Evolutionary conservation across 2,329 filamentous ascomycete species (phyloP), one percentile per base, ranked within the genome.

Genomic region (Hypoxylon sp.): DNA sequence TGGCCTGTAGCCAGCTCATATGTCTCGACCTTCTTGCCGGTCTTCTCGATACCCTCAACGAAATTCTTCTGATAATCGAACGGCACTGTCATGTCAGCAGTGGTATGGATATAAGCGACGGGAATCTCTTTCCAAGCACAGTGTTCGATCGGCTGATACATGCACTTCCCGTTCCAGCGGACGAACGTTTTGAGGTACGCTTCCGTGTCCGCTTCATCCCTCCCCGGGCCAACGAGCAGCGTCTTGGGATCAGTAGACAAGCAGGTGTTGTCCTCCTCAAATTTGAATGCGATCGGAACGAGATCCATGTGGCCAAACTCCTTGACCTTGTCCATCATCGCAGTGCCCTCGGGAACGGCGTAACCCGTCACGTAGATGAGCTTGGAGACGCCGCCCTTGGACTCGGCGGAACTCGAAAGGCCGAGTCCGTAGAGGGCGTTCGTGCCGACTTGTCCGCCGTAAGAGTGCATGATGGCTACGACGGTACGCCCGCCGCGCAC

Each of bases 381-480:
- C 5, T 68, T 51, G 1, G 68, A 47, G 15, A 74, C 64, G 11
- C 72, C 71, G 6, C 72, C 65, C 65, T 17, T 60, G 8, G 11
- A 48, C 28, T 1, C 56, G 30, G n/a, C 65, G 65, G 6, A 44
- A 26, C 6, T 60, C 39, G 5, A 19, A 11, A 17, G 24, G 24
- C 64, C 51, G 0, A 74, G 60, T 0, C 68, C 67, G 32, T 61
- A 20, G 0, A 74, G 44, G 1, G 66, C 67, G 24, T 72, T 71
- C 43, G 68, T 68, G 20, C 68, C 67, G 22, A 74, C 69, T 30
- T 70, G 68, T 0, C 70, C 72, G 8, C 71, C 72, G 53, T 74
- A 74, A 3, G 67, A 71, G 34, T 74, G 68, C 65, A 70, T 64
- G n/a, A 73, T 19, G 13, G 62, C 67, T 11, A 64, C 57, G 8